Base-by-base conservation (phyloP, 2,329 filamentous ascomycete species). In the Pyrenochaeta sp. region DNA sequence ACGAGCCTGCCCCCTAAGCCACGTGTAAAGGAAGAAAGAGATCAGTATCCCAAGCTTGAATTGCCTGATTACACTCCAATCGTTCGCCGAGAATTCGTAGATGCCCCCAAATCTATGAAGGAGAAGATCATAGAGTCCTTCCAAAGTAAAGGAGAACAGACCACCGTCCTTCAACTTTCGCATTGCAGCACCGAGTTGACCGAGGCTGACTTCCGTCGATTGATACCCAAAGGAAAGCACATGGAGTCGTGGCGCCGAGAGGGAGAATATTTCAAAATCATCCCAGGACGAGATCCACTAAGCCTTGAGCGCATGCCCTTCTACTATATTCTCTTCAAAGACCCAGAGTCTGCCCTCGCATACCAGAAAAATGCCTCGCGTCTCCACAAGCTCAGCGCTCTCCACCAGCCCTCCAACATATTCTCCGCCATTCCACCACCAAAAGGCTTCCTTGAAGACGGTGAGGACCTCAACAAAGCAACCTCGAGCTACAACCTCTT, bases 261-360 rank as follows among this genome's bases (percentile, higher is more conserved):
- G 7, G 78, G 77, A 41, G 82, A 83, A 19, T 83, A 90, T 44
- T 71, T 77, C 26, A 81, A 83, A 69, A 75, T 87, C 26, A 79
- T 88, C 17, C 87, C 87, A 49, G 81, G 79, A 31, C 84, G 86
- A 49, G 78, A 89, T 61, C 77, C 81, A 3, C 66, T 76, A 42
- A 89, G 85, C 7, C 77, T 89, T 35, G 81, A 83, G 44, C 81
- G 84, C 3, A 69, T 81, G 1, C 84, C 83, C 45, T 79, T 79
- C 58, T 92, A 91, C 72, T 85, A 82, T 69, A 73, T 93, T 41
- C 76, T 89, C 41, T 93, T 92, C 74, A 75, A 80, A 48, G 80
- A 75, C 15, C 62, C 73, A 13, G 72, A 75, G n/a, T 81, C 84
- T 9, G 87, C 88, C 0, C 65, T 74, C 6, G 76, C 81, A 27